Evolutionary conservation across 2,329 filamentous ascomycete species (phyloP).

Genomic region (Dryadomyces sulphureus): DNA sequence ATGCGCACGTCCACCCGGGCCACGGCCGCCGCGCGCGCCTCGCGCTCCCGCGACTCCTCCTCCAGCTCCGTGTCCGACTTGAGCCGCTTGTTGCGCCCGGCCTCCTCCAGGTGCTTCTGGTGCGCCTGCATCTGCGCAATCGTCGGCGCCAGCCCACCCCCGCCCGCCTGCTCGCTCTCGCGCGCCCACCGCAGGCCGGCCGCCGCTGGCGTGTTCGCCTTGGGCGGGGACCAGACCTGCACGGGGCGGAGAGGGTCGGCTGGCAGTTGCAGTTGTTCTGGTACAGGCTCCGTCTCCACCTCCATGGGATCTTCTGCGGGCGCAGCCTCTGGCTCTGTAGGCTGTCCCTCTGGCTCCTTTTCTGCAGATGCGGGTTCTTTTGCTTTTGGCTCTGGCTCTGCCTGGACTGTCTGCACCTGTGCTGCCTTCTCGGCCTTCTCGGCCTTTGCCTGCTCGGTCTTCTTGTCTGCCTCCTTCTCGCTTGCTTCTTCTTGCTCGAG

Average conservation of each 20-base stretch:
- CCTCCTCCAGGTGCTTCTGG: conserved; percentile 49
- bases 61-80: conserved; percentile 71
- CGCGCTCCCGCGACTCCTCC: conserved; percentile 49
- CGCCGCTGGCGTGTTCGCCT: conserved; percentile 49
- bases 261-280: neutral
- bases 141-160: conserved; percentile 57
- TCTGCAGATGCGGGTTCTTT: neutral
- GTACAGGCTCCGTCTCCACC: too few relatives aligned
- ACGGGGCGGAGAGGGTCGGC: conserved; percentile 30
- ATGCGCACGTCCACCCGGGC: conserved; percentile 61
- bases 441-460: too few relatives aligned
- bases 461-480: conserved; percentile 14
- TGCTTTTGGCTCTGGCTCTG: neutral
- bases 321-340: neutral
- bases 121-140: conserved; percentile 63
- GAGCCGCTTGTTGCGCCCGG: conserved; percentile 59
- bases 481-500: conserved; percentile 52
- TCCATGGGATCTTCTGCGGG: conserved; percentile 1
- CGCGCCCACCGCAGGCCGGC: conserved; percentile 24
- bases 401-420: conserved; percentile 2
- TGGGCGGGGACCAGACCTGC: conserved; percentile 64
- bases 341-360: neutral
- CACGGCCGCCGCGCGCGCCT: conserved; percentile 49
- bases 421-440: too few relatives aligned
- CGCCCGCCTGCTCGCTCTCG: conserved; percentile 21